Evolutionary conservation across 352 stramenopile species (phyloP).

Genomic region (Pythium utonaiense): DNA sequence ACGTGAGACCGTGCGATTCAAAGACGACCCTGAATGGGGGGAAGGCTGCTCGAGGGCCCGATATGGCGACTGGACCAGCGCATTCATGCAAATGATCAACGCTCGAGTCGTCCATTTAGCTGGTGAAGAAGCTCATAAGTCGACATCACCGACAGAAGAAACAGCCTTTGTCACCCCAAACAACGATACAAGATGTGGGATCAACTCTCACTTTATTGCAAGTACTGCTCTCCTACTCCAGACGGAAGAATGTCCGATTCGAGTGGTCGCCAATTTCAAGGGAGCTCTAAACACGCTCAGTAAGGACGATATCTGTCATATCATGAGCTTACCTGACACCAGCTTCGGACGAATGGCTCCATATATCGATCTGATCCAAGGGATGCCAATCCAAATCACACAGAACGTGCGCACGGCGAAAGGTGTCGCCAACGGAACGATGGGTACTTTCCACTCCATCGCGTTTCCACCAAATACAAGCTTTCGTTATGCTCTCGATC

Average conservation of each 20-base stretch:
- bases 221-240: not conserved
- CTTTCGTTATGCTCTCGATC: no score
- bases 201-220: not conserved
- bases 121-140: no score
- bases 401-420: slow-evolving; percentile 11
- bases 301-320: not conserved
- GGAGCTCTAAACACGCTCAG: slow-evolving; percentile 10
- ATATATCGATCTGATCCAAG: slow-evolving; percentile 14
- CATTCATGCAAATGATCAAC: slow-evolving; percentile 25
- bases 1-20: slow-evolving; percentile 22
- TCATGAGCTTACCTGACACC: slow-evolving; percentile 8
- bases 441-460: not conserved
- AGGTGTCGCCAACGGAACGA: slow-evolving; percentile 5
- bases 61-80: slow-evolving; percentile 16
- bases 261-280: slow-evolving; percentile 14
- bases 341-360: slow-evolving; percentile 16
- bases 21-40: slow-evolving; percentile 20
- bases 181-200: not conserved
- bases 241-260: not conserved
- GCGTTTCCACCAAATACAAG: no score
- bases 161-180: slow-evolving; percentile 3
- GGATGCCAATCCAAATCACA: slow-evolving; percentile 20
- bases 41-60: slow-evolving; percentile 24
- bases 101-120: slow-evolving; percentile 12
- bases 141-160: no score